Base-by-base conservation (phyloP, 345 rosid species). In the Noccaea bulbosa region DNA sequence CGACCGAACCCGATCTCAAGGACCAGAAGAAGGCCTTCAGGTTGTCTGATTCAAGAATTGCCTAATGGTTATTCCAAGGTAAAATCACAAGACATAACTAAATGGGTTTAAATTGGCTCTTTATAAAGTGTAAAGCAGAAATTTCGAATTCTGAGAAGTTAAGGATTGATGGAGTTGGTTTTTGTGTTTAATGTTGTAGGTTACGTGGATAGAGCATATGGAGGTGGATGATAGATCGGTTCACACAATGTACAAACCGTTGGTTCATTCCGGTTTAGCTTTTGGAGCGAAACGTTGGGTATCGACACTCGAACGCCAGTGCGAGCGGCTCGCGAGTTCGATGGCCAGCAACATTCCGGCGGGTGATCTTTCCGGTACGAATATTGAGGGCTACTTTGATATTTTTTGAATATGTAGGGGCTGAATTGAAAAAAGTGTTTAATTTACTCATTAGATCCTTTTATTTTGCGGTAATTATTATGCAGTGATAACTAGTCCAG, bases 61-160 rank as follows among this genome's bases (percentile, higher is more conserved):
- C 92, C 89, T 45, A 91, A 91, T 77, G 97, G 97, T 44, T 91
- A 91, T 84, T 94, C 99, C 0, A 94, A 94, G 99, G 99, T 91
- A 61, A 20, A 30, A 16, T 6, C 5, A 17, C 32, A 52, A 8
- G 1, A 5, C 10, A 16, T 5, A 27, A 27, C 4, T 27, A 22
- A 17, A 30, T 20, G 20, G 39, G 65, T 34, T 37, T n/a, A 55
- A 11, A 3, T 4, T 20, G 16, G n/a, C 3, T 17, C 0, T 40
- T 20, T 5, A 22, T 35, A 1, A 69, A 48, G 34, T 56, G 64
- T 8, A 1, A 4, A 50, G 39, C 51, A 10, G 44, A 39, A 14
- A 0, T 45, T 70, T 64, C 12, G 22, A 58, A 48, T 57, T 48
- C 10, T 0, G 7, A 5, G 27, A 55, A 46, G 17, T 76, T 15